phyloP scores from a whole-genome alignment of 257 asterid genomes.

The Solanum dulcamara region DNA sequence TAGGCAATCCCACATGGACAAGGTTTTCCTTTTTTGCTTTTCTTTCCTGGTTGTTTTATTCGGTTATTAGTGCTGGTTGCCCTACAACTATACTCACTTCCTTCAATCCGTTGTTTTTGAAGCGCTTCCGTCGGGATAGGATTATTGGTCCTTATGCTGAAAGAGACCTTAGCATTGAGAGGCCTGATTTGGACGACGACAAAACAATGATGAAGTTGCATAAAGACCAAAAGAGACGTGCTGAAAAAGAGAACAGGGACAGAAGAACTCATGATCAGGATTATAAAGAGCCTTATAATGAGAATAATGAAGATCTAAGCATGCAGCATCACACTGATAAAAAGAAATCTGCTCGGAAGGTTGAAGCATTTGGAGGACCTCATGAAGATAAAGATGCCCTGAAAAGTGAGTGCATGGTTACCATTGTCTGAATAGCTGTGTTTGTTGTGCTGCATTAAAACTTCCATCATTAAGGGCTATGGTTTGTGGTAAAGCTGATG shows the following conservation, averaged over 20 bases:
- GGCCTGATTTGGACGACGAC: conserved; percentile 70
- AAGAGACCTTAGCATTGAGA: conserved; percentile 71
- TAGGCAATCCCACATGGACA: conserved; percentile 56
- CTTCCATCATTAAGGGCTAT: neutral
- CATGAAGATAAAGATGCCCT: conserved; percentile 67
- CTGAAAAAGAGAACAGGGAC: conserved; percentile 65
- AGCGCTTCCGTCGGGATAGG: conserved; percentile 61
- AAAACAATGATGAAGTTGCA: conserved; percentile 56
- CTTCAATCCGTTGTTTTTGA: conserved; percentile 12
- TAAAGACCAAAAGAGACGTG: conserved; percentile 73
- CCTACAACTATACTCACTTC: conserved; percentile 9
- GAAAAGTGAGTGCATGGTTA: conserved; percentile 54
- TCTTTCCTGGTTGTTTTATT: neutral
- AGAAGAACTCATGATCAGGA: conserved; percentile 67
- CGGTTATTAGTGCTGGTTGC: conserved; percentile 4
- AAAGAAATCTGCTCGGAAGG: conserved; percentile 54
- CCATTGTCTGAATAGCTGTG: neutral
- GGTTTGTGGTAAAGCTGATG: neutral
- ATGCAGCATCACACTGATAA: conserved; percentile 60
- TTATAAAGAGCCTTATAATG: conserved; percentile 52
- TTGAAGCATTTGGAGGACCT: conserved; percentile 65
- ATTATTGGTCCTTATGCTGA: conserved; percentile 51
- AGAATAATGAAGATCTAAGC: conserved; percentile 53
- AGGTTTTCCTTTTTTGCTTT: conserved; percentile 31
- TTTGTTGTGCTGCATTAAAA: neutral